Evolutionary conservation across 192 early-diverging fungal species (phyloP).

Genomic region (Coemansia sp.): DNA sequence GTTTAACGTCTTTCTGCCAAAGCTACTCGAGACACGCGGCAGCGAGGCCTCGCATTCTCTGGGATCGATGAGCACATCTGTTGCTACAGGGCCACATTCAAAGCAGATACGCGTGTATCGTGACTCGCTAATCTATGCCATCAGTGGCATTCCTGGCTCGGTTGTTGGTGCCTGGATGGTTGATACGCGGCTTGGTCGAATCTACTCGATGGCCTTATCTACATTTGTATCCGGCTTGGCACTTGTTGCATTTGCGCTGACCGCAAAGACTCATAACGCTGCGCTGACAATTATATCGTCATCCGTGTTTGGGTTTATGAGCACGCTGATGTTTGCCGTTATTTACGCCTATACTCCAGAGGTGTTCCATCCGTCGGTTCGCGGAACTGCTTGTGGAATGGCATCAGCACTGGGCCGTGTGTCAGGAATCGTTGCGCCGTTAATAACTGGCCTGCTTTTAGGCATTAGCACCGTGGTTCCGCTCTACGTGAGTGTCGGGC

Average conservation of each 20-base stretch:
- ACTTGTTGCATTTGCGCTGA: slow-evolving; percentile 65
- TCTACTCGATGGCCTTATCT: slow-evolving; percentile 76
- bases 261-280: slow-evolving; percentile 47
- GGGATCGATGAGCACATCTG: background rate
- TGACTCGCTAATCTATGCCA: slow-evolving; percentile 72
- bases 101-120: slow-evolving; percentile 62
- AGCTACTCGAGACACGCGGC: slow-evolving; percentile 62
- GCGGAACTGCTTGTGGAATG: slow-evolving; percentile 79
- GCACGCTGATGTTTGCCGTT: slow-evolving; percentile 79
- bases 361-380: slow-evolving; percentile 71
- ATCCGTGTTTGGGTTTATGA: slow-evolving; percentile 61
- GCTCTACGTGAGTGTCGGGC: slow-evolving; percentile 62
- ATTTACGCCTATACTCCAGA: slow-evolving; percentile 88
- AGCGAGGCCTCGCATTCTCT: background rate
- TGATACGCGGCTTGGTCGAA: slow-evolving; percentile 70
- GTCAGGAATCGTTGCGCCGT: slow-evolving; percentile 71
- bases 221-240: slow-evolving; percentile 69
- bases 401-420: slow-evolving; percentile 73
- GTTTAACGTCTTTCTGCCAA: slow-evolving; percentile 84
- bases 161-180: slow-evolving; percentile 66
- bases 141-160: slow-evolving; percentile 79
- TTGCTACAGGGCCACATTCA: slow-evolving; percentile 8
- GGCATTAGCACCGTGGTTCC: slow-evolving; percentile 59
- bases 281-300: slow-evolving; percentile 61
- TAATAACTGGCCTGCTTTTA: slow-evolving; percentile 67